These are phyloP conservation scores for Smithsoniella earleae DNA, from an alignment of 163 green algal genomes.

Conservation along the genomic window DNA sequence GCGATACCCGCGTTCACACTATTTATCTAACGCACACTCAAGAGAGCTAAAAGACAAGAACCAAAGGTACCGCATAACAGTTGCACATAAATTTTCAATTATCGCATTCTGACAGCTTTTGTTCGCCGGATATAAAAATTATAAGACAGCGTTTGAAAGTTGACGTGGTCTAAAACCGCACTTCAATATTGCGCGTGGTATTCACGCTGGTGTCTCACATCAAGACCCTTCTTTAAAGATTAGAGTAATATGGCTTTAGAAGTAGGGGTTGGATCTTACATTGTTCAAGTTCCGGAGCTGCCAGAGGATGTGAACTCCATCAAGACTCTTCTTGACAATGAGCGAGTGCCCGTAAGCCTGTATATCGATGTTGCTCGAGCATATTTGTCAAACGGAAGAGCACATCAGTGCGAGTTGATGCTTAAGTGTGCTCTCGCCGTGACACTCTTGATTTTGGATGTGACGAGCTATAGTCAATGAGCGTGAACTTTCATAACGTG, in stretches of 20 bases:
- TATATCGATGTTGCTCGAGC: not conserved
- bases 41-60: too few species aligned
- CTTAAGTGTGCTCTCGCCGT: not conserved
- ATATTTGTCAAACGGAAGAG: not conserved
- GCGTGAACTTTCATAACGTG: too few species aligned
- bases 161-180: not conserved
- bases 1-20: too few species aligned
- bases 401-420: not conserved
- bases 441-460: not conserved
- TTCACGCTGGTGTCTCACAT: not conserved
- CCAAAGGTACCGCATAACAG: too few species aligned
- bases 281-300: not conserved
- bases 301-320: not conserved
- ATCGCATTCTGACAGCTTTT: too few species aligned
- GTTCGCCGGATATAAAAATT: not conserved
- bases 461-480: too few species aligned
- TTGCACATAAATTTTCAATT: too few species aligned
- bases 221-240: too few species aligned
- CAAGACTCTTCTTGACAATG: not conserved
- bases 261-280: not conserved
- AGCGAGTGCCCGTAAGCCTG: not conserved
- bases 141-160: not conserved
- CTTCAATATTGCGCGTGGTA: not conserved
- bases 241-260: too few species aligned
- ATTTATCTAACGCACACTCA: too few species aligned